Conservation (phyloP, 768 basidiomycete genomes). For the Agrocybe praecox region DNA sequence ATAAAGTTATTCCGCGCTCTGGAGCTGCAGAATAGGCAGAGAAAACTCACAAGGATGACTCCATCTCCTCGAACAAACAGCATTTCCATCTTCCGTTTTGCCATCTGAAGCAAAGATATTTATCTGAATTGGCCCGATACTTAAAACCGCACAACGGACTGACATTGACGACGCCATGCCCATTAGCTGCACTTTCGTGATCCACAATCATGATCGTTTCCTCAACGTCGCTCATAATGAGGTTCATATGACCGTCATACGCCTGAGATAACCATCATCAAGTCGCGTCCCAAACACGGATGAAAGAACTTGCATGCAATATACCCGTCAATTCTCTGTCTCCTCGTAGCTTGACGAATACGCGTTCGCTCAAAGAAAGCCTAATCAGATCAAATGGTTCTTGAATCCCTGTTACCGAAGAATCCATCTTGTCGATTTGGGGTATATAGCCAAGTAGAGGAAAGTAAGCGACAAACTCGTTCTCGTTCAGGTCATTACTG, state of each 20-base stretch:
- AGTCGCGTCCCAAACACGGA: conserved; percentile 9
- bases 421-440: conserved; percentile 54
- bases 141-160: neutral
- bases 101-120: conserved; percentile 54
- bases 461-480: neutral
- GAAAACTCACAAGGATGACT: conserved; percentile 80
- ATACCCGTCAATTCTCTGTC: conserved; percentile 91
- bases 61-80: conserved; percentile 97
- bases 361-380: conserved; percentile 94
- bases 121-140: neutral
- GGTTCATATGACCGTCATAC: conserved; percentile 99
- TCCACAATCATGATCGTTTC: conserved; percentile 98
- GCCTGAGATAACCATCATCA: conserved; percentile 56
- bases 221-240: conserved; percentile 96
- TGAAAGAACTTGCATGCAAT: conserved; percentile 70
- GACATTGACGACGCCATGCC: conserved; percentile 69
- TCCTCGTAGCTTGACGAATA: conserved; percentile 96
- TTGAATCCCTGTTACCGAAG: conserved; percentile 75
- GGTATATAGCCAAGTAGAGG: neutral
- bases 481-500: neutral
- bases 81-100: conserved; percentile 96
- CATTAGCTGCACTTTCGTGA: conserved; percentile 62
- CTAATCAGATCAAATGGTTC: conserved; percentile 98
- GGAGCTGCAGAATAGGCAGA: conserved; percentile 11
- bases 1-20: conserved; percentile 2